These are phyloP conservation scores for Prunus davidiana DNA, from an alignment of 306 rosid species.

Conservation along the genomic window DNA sequence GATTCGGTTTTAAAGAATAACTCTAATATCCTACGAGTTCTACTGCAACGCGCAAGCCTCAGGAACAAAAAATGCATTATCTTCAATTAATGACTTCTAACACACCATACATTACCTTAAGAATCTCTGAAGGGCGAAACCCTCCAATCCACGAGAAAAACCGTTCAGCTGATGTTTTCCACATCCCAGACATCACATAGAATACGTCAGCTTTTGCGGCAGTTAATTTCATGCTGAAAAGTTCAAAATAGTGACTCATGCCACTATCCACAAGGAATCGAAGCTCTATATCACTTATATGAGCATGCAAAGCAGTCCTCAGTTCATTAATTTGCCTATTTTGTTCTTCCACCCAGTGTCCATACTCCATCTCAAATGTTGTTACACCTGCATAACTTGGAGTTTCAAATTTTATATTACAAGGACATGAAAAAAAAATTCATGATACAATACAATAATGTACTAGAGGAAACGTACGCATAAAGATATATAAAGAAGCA, in stretches of 20 bases:
- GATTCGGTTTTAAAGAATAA: not conserved
- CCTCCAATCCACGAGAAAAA: conserved; percentile 96
- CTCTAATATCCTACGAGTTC: not conserved
- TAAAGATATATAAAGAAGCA: not conserved
- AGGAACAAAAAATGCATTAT: not conserved
- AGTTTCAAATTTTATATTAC: conserved; percentile 22
- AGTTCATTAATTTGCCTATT: conserved; percentile 56
- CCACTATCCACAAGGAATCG: conserved; percentile 56
- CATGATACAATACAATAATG: not conserved
- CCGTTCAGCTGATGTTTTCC: conserved; percentile 83
- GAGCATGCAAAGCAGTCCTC: conserved; percentile 59
- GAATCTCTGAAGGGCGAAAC: conserved; percentile 88
- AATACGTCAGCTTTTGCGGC: conserved; percentile 90
- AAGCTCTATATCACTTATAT: conserved; percentile 56
- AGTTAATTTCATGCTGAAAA: conserved; percentile 71
- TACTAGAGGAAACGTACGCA: not conserved
- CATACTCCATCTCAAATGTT: conserved; percentile 76
- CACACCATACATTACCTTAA: conserved; percentile 53
- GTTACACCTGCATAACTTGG: conserved; percentile 48
- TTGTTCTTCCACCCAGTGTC: conserved; percentile 81
- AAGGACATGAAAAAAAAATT: not conserved
- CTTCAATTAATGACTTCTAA: not conserved
- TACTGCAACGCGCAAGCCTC: not conserved
- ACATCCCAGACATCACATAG: conserved; percentile 79
- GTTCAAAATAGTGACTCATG: conserved; percentile 70